phyloP scores from a whole-genome alignment of 345 rosid genomes.

The Erodium maritimum region DNA sequence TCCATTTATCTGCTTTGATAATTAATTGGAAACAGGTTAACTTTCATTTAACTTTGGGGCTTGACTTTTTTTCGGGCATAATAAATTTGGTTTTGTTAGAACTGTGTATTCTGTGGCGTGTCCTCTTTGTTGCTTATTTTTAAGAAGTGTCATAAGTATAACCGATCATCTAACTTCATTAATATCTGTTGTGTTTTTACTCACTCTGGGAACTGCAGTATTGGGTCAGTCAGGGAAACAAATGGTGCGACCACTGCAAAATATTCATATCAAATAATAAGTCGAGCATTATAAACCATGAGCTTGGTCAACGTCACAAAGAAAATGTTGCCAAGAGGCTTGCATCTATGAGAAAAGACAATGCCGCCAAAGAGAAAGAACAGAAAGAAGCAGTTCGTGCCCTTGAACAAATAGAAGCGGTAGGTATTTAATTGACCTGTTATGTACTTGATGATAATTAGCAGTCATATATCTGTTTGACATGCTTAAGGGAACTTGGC shows the following conservation, averaged over 20 bases:
- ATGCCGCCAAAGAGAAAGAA: slow-evolving; percentile 69
- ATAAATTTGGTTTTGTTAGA: no score
- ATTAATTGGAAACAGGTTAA: no score
- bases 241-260: slow-evolving; percentile 97
- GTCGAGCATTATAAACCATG: slow-evolving; percentile 84
- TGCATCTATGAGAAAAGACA: slow-evolving; percentile 63
- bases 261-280: slow-evolving; percentile 68
- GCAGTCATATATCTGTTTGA: not conserved
- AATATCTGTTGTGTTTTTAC: not conserved
- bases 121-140: not conserved
- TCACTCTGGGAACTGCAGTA: slow-evolving; percentile 26
- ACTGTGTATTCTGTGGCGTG: no score
- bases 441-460: not conserved
- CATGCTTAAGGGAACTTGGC: not conserved
- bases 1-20: no score
- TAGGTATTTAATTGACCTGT: slow-evolving; percentile 20
- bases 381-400: slow-evolving; percentile 58
- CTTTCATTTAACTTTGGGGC: no score
- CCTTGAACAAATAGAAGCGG: slow-evolving; percentile 85
- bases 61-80: no score
- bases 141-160: not conserved
- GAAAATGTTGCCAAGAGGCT: slow-evolving; percentile 68
- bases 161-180: not conserved
- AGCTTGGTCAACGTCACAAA: slow-evolving; percentile 72
- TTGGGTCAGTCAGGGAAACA: slow-evolving; percentile 96